These are phyloP conservation scores for Penicillium brasilianum DNA, from an alignment of 2,329 filamentous ascomycete species.

Conservation along the genomic window DNA sequence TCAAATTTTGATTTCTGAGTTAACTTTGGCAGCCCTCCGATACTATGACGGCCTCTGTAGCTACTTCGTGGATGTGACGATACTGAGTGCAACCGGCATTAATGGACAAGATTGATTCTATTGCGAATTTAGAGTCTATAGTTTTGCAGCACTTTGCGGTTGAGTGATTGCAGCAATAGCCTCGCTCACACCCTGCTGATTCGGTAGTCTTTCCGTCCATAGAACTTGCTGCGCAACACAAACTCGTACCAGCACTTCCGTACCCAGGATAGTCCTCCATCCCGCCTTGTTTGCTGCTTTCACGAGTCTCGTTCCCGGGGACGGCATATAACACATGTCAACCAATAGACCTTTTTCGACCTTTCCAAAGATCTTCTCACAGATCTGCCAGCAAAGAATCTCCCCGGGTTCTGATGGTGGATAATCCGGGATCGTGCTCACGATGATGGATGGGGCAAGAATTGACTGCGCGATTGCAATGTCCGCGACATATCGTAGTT, in stretches of 20 bases:
- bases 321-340: conserved; percentile 35
- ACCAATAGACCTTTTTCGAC: conserved; percentile 24
- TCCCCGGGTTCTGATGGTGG: conserved; percentile 25
- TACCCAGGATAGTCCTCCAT: conserved; percentile 28
- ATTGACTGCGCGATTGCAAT: conserved; percentile 14
- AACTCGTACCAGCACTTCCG: conserved; percentile 28
- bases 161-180: conserved; percentile 13
- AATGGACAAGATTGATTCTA: not conserved
- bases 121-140: not conserved
- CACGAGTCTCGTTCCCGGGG: conserved; percentile 23
- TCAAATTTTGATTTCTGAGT: not conserved
- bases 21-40: not conserved
- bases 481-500: conserved; percentile 19
- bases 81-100: not conserved
- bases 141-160: not conserved
- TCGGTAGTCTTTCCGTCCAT: conserved; percentile 26
- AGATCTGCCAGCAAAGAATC: conserved; percentile 10
- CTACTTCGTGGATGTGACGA: not conserved
- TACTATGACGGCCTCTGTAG: not conserved
- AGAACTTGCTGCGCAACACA: conserved; percentile 31
- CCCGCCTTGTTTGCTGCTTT: conserved; percentile 20
- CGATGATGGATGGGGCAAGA: conserved; percentile 21
- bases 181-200: conserved; percentile 21
- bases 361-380: conserved; percentile 8
- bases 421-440: conserved; percentile 31